Conservation (phyloP, 768 basidiomycete genomes). For the Rhizopogon vulgaris region DNA sequence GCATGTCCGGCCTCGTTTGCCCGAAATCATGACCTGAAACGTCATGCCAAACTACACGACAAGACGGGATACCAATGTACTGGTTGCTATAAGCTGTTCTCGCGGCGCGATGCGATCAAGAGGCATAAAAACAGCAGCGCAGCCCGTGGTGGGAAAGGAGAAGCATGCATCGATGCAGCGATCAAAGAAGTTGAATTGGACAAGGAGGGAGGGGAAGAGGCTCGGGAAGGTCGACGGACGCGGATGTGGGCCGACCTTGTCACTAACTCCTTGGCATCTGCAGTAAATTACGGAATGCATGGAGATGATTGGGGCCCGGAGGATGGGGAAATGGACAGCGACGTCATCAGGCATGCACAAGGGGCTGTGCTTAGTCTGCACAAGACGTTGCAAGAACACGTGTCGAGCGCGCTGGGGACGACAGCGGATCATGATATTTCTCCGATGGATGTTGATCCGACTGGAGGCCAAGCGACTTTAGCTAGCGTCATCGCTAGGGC, state of each 20-base stretch:
- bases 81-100: slow-evolving; percentile 71
- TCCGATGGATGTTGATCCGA: slow-evolving; percentile 33
- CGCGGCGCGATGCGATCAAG: slow-evolving; percentile 73
- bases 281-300: slow-evolving; percentile 7
- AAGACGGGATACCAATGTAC: slow-evolving; percentile 68
- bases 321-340: slow-evolving; percentile 55
- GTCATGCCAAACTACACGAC: slow-evolving; percentile 69
- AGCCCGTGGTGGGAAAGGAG: slow-evolving; percentile 43
- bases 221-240: slow-evolving; percentile 52
- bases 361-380: slow-evolving; percentile 49
- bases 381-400: slow-evolving; percentile 48
- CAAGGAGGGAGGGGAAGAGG: slow-evolving; percentile 30
- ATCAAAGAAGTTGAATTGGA: slow-evolving; percentile 54
- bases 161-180: slow-evolving; percentile 50
- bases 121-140: slow-evolving; percentile 63
- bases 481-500: slow-evolving; percentile 71
- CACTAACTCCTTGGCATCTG: slow-evolving; percentile 24
- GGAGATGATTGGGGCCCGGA: slow-evolving; percentile 32
- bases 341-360: slow-evolving; percentile 44
- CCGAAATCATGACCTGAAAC: slow-evolving; percentile 74
- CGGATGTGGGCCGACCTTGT: slow-evolving; percentile 61
- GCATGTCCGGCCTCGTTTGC: slow-evolving; percentile 71
- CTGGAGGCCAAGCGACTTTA: slow-evolving; percentile 58
- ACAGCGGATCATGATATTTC: slow-evolving; percentile 21
- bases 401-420: slow-evolving; percentile 48